Percentiles rank a stretch among this genome's conserved stretches.
These are phyloP conservation scores for Saprolegnia parasitica DNA, from an alignment of 352 stramenopile species.

Conservation along the genomic window DNA sequence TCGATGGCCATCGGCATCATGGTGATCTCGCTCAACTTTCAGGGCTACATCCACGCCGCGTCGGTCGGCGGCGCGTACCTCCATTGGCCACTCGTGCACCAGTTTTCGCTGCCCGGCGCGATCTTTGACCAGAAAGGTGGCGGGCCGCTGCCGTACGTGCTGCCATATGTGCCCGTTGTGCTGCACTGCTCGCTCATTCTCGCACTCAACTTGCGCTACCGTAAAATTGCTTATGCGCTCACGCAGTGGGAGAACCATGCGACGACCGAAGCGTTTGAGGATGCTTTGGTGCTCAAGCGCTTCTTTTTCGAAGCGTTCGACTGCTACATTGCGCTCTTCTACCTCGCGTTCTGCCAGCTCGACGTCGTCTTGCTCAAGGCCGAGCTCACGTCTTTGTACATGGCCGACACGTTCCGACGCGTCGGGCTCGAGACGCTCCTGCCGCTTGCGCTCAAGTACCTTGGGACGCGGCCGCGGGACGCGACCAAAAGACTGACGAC, in stretches of 20 bases:
- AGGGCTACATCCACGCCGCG: constrained; percentile 51
- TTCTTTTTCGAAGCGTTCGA: constrained; percentile 77
- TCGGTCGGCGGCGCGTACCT: constrained; percentile 35
- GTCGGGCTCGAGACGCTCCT: constrained; percentile 51
- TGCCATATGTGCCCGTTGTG: constrained; percentile 38
- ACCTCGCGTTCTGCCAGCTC: constrained; percentile 59
- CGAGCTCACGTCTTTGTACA: constrained; percentile 65
- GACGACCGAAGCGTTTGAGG: constrained; percentile 39
- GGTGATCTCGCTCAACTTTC: constrained; percentile 62
- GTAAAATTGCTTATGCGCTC: constrained; percentile 39
- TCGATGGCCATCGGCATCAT: constrained; percentile 45
- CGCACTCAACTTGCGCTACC: constrained; percentile 52
- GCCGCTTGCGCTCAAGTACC: constrained; percentile 30
- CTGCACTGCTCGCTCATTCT: constrained; percentile 41
- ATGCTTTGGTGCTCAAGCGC: constrained; percentile 60
- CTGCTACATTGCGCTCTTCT: constrained; percentile 65
- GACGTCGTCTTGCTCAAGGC: constrained; percentile 29
- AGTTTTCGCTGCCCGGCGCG: constrained; percentile 41
- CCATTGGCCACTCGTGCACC: constrained; percentile 40
- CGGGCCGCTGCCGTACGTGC: constrained; percentile 31
- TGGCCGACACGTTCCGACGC: constrained; percentile 50
- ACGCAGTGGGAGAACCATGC: constrained; percentile 66
- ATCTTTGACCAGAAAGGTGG: constrained; percentile 47
- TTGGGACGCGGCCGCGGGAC: not conserved
- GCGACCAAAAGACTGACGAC: not conserved